Evolutionary conservation across 495 filamentous ascomycete genomes (phyloP), one percentile per base, ranked within the genome.

Genomic region (Aspergillus nidulans): DNA sequence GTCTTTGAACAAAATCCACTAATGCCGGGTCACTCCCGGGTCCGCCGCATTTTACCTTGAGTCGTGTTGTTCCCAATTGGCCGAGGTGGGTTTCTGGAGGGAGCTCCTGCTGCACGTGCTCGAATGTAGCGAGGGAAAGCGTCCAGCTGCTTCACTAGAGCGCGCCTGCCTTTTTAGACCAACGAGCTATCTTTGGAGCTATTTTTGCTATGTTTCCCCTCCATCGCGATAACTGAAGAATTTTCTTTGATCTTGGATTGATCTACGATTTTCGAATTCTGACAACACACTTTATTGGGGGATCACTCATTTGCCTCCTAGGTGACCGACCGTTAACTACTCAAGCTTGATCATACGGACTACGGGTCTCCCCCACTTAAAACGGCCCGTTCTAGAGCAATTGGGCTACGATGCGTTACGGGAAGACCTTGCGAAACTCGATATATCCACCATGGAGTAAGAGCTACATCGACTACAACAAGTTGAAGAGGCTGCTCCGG

Each of bases 391-490:
- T 16, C 59, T 53, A 53, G 20, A 46, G 13, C 19, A 32, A 42
- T 41, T 30, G 24, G 21, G 21, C 63, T 19, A n/a, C 63, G 46
- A 98, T 98, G 94, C 85, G 88, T 56, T 98, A 96, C 77, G 94
- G 92, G 39, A 90, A 83, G 74, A 95, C 89, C 21, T 82, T 98
- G 39, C 81, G 82, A 46, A 81, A 81, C 55, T 85, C 89, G 10
- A 80, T 89, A 57, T 94, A 98, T 67, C 72, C 83, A 49, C 92
- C 95, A 58, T 98, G 95, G 95, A 85, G 84, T 65, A 86, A 85
- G 60, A 81, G 92, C 56, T 98, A 98, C 74, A 90, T 98, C 62
- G 94, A 97, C 70, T 98, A 98, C 65, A 73, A 78, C 56, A 95
- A 92, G 77, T 83, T 98, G 43, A 97, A 98, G 76, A 76, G 79